A percentile compares a stretch with the other conserved stretches of the same genome.
These are phyloP conservation scores for Rhodamnia argentea DNA, from an alignment of 345 rosid species.

Conservation along the genomic window DNA sequence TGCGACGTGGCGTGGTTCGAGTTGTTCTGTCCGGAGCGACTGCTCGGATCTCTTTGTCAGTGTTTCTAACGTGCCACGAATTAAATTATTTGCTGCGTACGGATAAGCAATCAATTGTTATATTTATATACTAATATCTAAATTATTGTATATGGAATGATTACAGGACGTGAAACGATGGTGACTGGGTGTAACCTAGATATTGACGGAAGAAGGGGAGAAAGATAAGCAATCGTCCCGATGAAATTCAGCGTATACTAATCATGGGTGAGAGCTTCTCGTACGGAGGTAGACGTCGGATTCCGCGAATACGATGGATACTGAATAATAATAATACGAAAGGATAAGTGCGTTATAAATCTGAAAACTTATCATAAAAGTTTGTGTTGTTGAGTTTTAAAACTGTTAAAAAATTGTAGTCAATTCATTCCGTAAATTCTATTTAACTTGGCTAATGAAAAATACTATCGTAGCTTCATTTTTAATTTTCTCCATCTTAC, in stretches of 20 bases:
- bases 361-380: too few relatives aligned
- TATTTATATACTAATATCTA: not conserved
- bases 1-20: not conserved
- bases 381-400: too few relatives aligned
- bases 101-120: not conserved
- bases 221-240: not conserved
- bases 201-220: not conserved
- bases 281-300: not conserved
- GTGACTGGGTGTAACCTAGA: not conserved
- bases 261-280: not conserved
- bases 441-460: too few relatives aligned
- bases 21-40: not conserved
- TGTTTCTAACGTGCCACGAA: not conserved
- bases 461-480: too few relatives aligned
- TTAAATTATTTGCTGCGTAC: not conserved
- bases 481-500: too few relatives aligned
- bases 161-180: not conserved
- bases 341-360: too few relatives aligned
- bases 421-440: too few relatives aligned
- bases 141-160: not conserved
- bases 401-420: too few relatives aligned
- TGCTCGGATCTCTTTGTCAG: not conserved
- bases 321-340: not conserved
- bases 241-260: not conserved
- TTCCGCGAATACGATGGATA: not conserved